Evolutionary conservation across 345 rosid genomes (phyloP).

Genomic region (Corchorus capsularis): DNA sequence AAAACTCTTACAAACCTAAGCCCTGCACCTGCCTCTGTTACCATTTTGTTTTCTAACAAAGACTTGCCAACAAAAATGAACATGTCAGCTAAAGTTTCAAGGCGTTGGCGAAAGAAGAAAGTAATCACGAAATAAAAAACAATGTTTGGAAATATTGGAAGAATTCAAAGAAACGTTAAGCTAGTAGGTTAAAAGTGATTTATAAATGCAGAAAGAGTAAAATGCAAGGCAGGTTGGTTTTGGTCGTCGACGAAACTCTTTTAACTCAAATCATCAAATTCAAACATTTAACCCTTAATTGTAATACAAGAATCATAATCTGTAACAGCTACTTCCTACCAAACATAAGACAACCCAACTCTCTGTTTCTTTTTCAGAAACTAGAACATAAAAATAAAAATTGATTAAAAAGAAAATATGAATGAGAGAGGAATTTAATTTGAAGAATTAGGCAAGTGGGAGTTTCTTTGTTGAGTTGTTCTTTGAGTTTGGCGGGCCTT

Average conservation of each 20-base stretch:
- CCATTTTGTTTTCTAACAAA: slow-evolving; percentile 19
- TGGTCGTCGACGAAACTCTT: neutral
- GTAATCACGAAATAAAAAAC: slow-evolving; percentile 22
- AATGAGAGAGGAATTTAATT: neutral
- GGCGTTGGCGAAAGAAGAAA: slow-evolving; percentile 30
- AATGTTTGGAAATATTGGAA: slow-evolving; percentile 4
- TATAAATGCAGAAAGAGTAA: slow-evolving; percentile 41
- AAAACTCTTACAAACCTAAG: neutral
- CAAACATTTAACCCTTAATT: slow-evolving; percentile 35
- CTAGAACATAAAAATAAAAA: too few species aligned
- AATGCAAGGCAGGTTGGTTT: slow-evolving; percentile 46
- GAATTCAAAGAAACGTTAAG: slow-evolving; percentile 54
- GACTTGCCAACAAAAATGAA: slow-evolving; percentile 40
- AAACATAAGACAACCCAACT: slow-evolving; percentile 31
- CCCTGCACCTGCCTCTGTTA: slow-evolving; percentile 4
- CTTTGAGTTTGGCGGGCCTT: neutral
- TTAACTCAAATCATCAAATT: slow-evolving; percentile 7
- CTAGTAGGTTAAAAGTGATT: slow-evolving; percentile 43
- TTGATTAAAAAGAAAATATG: neutral
- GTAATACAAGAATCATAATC: slow-evolving; percentile 35
- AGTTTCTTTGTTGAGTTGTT: neutral
- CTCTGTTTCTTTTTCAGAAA: neutral
- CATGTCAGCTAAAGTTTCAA: slow-evolving; percentile 28
- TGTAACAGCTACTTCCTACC: slow-evolving; percentile 56
- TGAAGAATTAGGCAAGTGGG: neutral